phyloP scores from a whole-genome alignment of 164 flowering plant genomes.

The Magnolia kwangsiensis region DNA sequence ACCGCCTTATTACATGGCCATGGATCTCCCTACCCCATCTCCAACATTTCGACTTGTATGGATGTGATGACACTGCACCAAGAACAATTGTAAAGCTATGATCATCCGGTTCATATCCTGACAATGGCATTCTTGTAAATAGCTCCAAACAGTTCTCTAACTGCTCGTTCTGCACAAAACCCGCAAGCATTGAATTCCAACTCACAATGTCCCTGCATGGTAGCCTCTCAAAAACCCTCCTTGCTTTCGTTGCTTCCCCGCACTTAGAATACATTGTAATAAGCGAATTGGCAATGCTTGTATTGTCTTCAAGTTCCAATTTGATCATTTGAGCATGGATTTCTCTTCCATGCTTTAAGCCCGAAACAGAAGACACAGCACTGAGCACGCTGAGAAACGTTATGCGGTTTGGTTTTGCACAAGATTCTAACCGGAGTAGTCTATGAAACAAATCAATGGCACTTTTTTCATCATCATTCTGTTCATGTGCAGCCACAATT shows the following conservation, averaged over 20 bases:
- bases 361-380: slow-evolving; percentile 24
- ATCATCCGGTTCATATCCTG: slow-evolving; percentile 26
- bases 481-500: slow-evolving; percentile 30
- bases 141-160: slow-evolving; percentile 22
- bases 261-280: slow-evolving; percentile 38
- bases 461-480: slow-evolving; percentile 16
- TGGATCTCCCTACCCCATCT: slow-evolving; percentile 26
- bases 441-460: slow-evolving; percentile 26
- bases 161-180: slow-evolving; percentile 26
- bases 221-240: slow-evolving; percentile 21
- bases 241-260: slow-evolving; percentile 19
- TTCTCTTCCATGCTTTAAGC: slow-evolving; percentile 24
- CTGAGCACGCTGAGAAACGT: slow-evolving; percentile 31
- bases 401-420: slow-evolving; percentile 27
- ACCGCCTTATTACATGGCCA: slow-evolving; percentile 27
- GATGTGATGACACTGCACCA: slow-evolving; percentile 18
- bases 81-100: slow-evolving; percentile 28
- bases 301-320: slow-evolving; percentile 20
- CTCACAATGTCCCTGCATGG: slow-evolving; percentile 23
- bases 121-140: slow-evolving; percentile 21
- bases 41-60: slow-evolving; percentile 7
- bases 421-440: slow-evolving; percentile 12
- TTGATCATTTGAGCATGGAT: slow-evolving; percentile 27
- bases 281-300: slow-evolving; percentile 29
- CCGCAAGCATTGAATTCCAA: slow-evolving; percentile 38